These are phyloP conservation scores for Pichia cabralensis DNA, from an alignment of 805 yeast species.

Conservation along the genomic window DNA sequence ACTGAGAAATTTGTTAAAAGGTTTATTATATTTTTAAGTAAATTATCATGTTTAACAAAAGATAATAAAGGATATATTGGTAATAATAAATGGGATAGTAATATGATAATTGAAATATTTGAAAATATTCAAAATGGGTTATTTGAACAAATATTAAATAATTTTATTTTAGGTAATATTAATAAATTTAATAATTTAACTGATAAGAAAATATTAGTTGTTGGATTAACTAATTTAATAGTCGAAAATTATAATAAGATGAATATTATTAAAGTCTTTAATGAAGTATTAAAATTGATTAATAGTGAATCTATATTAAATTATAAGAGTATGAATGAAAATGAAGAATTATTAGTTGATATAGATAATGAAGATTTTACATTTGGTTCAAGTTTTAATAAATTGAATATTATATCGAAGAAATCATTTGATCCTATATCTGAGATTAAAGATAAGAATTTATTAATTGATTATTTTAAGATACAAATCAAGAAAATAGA, in stretches of 20 bases:
- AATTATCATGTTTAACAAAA: slow-evolving; percentile 19
- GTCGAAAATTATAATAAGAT: slow-evolving; percentile 28
- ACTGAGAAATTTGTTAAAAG: slow-evolving; percentile 75
- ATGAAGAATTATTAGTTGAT: slow-evolving; percentile 45
- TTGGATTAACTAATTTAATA: slow-evolving; percentile 39
- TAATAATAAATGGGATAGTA: slow-evolving; percentile 19
- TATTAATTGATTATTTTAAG: slow-evolving; percentile 28
- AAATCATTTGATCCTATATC: slow-evolving; percentile 66
- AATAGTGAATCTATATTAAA: slow-evolving; percentile 27
- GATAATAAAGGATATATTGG: slow-evolving; percentile 23
- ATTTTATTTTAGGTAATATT: slow-evolving; percentile 44
- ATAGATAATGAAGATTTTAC: slow-evolving; percentile 48
- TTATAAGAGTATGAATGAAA: slow-evolving; percentile 26
- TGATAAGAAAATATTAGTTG: slow-evolving; percentile 37
- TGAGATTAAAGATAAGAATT: slow-evolving; percentile 27
- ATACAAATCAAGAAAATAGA: slow-evolving; percentile 9
- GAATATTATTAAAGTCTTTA: slow-evolving; percentile 37
- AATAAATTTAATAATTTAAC: slow-evolving; percentile 29
- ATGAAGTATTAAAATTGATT: slow-evolving; percentile 29
- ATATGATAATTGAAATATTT: slow-evolving; percentile 51
- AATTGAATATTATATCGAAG: slow-evolving; percentile 50
- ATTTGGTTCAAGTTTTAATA: slow-evolving; percentile 82
- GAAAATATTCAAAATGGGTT: slow-evolving; percentile 63
- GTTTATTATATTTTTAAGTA: slow-evolving; percentile 51
- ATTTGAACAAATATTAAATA: slow-evolving; percentile 38